These are phyloP conservation scores for Asterionellopsis glacialis DNA, from an alignment of 108 stramenopile species.

Conservation along the genomic window DNA sequence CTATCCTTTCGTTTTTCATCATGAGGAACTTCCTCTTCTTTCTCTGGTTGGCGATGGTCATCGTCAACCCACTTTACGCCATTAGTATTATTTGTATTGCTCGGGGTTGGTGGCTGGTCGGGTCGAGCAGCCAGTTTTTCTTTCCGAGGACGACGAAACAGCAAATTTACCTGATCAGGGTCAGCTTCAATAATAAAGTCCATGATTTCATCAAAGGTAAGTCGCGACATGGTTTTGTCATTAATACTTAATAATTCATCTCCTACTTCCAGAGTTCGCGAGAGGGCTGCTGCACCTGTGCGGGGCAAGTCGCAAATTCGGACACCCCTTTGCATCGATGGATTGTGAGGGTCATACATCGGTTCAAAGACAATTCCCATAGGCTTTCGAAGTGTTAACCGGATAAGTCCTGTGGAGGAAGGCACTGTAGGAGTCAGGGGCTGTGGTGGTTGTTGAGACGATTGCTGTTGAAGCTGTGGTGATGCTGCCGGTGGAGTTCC, in stretches of 20 bases:
- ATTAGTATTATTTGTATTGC: slow-evolving; percentile 18
- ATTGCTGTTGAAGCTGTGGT: neutral
- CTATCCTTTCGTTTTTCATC: slow-evolving; percentile 18
- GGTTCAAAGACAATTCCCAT: slow-evolving; percentile 91
- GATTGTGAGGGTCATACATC: slow-evolving; percentile 76
- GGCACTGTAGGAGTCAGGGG: neutral
- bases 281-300: slow-evolving; percentile 79
- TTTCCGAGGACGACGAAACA: slow-evolving; percentile 76
- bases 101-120: slow-evolving; percentile 8
- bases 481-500: neutral
- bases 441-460: neutral
- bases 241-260: slow-evolving; percentile 83
- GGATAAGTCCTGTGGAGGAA: slow-evolving; percentile 56
- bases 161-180: slow-evolving; percentile 70
- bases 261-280: slow-evolving; percentile 70
- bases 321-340: slow-evolving; percentile 57
- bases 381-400: slow-evolving; percentile 74
- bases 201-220: slow-evolving; percentile 89
- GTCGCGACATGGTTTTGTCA: slow-evolving; percentile 77
- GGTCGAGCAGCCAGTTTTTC: slow-evolving; percentile 34
- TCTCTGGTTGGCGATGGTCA: slow-evolving; percentile 14
- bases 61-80: slow-evolving; percentile 77
- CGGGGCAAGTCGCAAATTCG: slow-evolving; percentile 84
- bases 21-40: slow-evolving; percentile 4
- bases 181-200: slow-evolving; percentile 88